Percentiles rank a stretch among this genome's conserved stretches.
Evolutionary conservation across 257 asterid species (phyloP).

Genomic region (Solanum pennellii): DNA sequence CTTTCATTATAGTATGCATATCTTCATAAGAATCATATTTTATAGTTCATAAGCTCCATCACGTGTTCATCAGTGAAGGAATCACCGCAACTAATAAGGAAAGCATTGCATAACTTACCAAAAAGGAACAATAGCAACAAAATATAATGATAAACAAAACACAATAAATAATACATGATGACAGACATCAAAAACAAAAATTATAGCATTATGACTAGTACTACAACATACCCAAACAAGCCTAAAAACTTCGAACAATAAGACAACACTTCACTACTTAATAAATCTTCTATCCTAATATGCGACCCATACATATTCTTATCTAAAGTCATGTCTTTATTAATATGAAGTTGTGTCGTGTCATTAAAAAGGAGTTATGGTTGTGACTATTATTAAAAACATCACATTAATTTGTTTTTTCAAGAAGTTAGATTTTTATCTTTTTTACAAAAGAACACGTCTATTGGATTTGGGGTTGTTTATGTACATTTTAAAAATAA

Average conservation of each 20-base stretch:
- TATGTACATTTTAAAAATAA: too few species aligned
- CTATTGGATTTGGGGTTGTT: background rate
- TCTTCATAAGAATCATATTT: too few species aligned
- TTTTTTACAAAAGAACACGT: background rate
- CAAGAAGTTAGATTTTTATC: background rate
- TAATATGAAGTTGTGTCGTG: background rate
- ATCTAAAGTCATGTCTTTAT: too few species aligned
- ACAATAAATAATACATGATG: too few species aligned
- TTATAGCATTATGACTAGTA: background rate
- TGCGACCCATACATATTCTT: fast-evolving
- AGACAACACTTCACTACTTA: background rate
- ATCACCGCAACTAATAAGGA: background rate
- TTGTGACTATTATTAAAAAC: background rate
- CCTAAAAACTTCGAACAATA: background rate
- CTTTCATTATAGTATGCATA: too few species aligned
- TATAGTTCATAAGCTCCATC: too few species aligned
- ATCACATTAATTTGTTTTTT: too few species aligned
- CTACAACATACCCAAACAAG: background rate
- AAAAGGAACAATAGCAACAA: too few species aligned
- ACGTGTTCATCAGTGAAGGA: background rate
- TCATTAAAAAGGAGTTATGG: background rate
- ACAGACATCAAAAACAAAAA: background rate
- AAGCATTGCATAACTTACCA: too few species aligned
- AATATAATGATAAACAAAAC: too few species aligned
- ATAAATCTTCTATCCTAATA: background rate